These are phyloP conservation scores for Fallopia convolvulus DNA, from an alignment of 148 eudicot species.

Conservation along the genomic window DNA sequence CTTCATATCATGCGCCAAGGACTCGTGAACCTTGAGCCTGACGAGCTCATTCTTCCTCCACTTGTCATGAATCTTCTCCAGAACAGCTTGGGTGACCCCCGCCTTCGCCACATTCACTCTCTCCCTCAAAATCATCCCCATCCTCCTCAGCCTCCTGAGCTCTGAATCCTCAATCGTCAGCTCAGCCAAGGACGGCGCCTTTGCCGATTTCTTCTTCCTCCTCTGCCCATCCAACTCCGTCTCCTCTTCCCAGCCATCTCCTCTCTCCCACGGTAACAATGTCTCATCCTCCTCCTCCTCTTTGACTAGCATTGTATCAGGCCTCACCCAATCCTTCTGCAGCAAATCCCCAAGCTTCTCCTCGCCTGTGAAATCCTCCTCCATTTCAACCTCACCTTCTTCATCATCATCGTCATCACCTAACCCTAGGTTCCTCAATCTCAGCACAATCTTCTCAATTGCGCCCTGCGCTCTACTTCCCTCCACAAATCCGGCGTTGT, in stretches of 20 bases:
- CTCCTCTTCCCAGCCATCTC: slow-evolving; percentile 17
- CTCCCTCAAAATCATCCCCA: slow-evolving; percentile 79
- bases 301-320: slow-evolving; percentile 57
- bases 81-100: slow-evolving; percentile 66
- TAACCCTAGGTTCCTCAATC: slow-evolving; percentile 65
- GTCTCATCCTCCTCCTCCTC: slow-evolving; percentile 33
- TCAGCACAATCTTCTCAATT: slow-evolving; percentile 73
- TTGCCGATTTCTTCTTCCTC: slow-evolving; percentile 38
- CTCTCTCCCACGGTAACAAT: slow-evolving; percentile 85
- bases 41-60: slow-evolving; percentile 88
- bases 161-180: slow-evolving; percentile 76
- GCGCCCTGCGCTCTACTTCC: slow-evolving; percentile 35
- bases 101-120: slow-evolving; percentile 85
- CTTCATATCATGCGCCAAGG: slow-evolving; percentile 86
- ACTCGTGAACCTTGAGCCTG: slow-evolving; percentile 88
- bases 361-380: slow-evolving; percentile 19
- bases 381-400: slow-evolving; percentile 14
- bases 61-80: slow-evolving; percentile 83
- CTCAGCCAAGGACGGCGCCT: slow-evolving; percentile 75
- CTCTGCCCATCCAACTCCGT: slow-evolving; percentile 21
- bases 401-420: slow-evolving; percentile 43
- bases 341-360: slow-evolving; percentile 87
- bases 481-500: slow-evolving; percentile 1
- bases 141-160: slow-evolving; percentile 83
- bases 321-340: slow-evolving; percentile 85